Evolutionary conservation across 2,329 filamentous ascomycete genomes (phyloP).

Genomic region (Didymella glomerata): DNA sequence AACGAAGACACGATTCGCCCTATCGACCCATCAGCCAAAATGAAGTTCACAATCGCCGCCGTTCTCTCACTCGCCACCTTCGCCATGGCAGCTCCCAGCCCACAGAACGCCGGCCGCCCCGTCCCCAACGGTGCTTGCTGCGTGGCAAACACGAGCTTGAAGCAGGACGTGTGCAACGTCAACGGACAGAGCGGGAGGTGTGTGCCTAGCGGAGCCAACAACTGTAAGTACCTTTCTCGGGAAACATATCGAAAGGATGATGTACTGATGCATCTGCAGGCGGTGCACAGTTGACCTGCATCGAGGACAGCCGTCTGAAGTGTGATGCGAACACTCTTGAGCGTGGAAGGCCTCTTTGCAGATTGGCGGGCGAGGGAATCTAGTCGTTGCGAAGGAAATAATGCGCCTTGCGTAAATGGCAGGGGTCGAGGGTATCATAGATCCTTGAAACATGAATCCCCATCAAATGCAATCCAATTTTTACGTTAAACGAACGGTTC

Average conservation of each 20-base stretch:
- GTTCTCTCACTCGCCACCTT: slow-evolving; percentile 33
- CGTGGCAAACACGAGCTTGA: slow-evolving; percentile 37
- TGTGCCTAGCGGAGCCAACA: slow-evolving; percentile 35
- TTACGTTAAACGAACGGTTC: not conserved
- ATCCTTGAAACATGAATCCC: not conserved
- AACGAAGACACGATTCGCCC: not conserved
- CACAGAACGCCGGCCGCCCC: slow-evolving; percentile 37
- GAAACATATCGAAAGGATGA: not conserved
- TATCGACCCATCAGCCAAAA: slow-evolving; percentile 13
- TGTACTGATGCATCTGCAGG: slow-evolving; percentile 21
- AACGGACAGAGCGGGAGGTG: slow-evolving; percentile 40
- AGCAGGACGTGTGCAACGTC: slow-evolving; percentile 44
- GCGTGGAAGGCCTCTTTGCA: slow-evolving; percentile 35
- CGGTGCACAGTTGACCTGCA: slow-evolving; percentile 39
- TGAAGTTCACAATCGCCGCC: slow-evolving; percentile 37
- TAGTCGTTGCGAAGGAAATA: not conserved
- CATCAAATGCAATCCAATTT: not conserved
- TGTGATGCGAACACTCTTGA: slow-evolving; percentile 38
- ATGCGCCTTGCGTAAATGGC: not conserved
- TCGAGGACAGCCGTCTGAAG: slow-evolving; percentile 35
- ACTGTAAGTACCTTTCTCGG: slow-evolving; percentile 28
- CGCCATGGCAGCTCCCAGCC: slow-evolving; percentile 29
- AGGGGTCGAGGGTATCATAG: not conserved
- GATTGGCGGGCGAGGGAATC: slow-evolving; percentile 8
- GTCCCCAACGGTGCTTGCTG: slow-evolving; percentile 40